phyloP scores from a whole-genome alignment of 768 basidiomycete species.

The Tricholoma bakamatsutake region DNA sequence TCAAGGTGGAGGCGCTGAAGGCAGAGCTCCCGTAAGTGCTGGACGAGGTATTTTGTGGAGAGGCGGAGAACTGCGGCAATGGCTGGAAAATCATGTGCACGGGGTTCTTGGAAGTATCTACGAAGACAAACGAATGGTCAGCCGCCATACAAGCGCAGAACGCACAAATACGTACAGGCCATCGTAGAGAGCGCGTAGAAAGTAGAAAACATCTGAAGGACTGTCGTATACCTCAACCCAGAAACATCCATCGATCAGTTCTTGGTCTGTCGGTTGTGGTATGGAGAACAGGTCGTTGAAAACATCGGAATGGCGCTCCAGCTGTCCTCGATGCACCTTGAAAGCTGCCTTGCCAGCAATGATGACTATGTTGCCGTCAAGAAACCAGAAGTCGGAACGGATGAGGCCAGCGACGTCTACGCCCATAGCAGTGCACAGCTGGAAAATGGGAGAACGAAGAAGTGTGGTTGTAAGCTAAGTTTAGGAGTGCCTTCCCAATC shows the following conservation, averaged over 20 bases:
- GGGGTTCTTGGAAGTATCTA: slow-evolving; percentile 53
- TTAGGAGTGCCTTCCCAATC: neutral
- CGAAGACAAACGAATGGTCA: neutral
- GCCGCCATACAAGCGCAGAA: neutral
- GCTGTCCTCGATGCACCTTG: slow-evolving; percentile 71
- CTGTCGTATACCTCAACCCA: slow-evolving; percentile 60
- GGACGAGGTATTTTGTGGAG: slow-evolving; percentile 72
- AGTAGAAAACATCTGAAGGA: slow-evolving; percentile 60
- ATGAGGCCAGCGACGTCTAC: slow-evolving; percentile 21
- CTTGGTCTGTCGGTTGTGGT: slow-evolving; percentile 48
- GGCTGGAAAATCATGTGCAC: slow-evolving; percentile 49
- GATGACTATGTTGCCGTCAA: slow-evolving; percentile 66
- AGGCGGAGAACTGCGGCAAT: slow-evolving; percentile 64
- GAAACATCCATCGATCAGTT: slow-evolving; percentile 50
- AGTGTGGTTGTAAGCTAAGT: neutral
- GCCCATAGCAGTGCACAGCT: neutral
- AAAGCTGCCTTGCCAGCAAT: slow-evolving; percentile 53
- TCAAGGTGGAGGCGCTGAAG: slow-evolving; percentile 52
- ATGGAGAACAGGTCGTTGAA: slow-evolving; percentile 63
- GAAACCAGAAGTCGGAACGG: slow-evolving; percentile 66
- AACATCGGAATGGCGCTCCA: slow-evolving; percentile 73
- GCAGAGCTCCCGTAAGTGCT: slow-evolving; percentile 57
- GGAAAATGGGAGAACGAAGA: neutral
- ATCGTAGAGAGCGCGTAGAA: slow-evolving; percentile 68
- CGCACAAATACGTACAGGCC: slow-evolving; percentile 52